Conservation (phyloP, 23 red algal species). For the Gracilaria domingensis region DNA sequence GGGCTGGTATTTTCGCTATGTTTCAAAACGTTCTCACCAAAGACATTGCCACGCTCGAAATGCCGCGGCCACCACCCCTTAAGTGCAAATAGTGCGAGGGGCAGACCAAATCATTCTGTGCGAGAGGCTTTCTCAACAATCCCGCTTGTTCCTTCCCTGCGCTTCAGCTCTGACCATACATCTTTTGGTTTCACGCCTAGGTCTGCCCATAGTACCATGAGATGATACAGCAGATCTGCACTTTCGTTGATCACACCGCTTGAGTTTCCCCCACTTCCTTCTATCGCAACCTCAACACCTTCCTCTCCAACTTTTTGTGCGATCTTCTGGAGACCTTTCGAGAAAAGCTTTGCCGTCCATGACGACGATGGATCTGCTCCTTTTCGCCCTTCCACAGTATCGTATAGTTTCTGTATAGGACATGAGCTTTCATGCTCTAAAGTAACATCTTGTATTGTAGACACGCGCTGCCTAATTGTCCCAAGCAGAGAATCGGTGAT, state of each 20-base stretch:
- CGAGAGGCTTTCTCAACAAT: conserved; percentile 85
- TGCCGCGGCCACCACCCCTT: too few relatives aligned
- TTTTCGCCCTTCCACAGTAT: conserved; percentile 74
- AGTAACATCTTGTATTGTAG: conserved; percentile 47
- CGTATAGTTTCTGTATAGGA: conserved; percentile 79
- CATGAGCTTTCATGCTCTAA: neutral
- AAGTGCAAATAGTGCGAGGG: neutral
- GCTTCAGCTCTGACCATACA: conserved; percentile 79
- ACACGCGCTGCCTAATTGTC: conserved; percentile 25
- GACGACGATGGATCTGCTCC: conserved; percentile 65
- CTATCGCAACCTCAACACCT: conserved; percentile 93
- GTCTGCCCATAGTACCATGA: conserved; percentile 91
- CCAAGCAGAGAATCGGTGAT: conserved; percentile 48
- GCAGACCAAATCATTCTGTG: neutral
- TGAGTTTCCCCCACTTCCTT: conserved; percentile 55
- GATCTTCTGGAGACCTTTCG: conserved; percentile 81
- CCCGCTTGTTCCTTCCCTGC: conserved; percentile 80
- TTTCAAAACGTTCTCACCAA: too few relatives aligned
- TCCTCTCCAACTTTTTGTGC: conserved; percentile 99
- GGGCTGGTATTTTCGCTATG: too few relatives aligned
- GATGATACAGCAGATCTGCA: conserved; percentile 98
- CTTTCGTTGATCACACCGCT: conserved; percentile 87
- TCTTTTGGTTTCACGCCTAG: conserved; percentile 74
- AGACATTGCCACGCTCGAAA: too few relatives aligned
- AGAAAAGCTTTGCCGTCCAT: conserved; percentile 95